These are phyloP conservation scores for Excoecaria agallocha DNA, from an alignment of 345 rosid species.

Conservation along the genomic window DNA sequence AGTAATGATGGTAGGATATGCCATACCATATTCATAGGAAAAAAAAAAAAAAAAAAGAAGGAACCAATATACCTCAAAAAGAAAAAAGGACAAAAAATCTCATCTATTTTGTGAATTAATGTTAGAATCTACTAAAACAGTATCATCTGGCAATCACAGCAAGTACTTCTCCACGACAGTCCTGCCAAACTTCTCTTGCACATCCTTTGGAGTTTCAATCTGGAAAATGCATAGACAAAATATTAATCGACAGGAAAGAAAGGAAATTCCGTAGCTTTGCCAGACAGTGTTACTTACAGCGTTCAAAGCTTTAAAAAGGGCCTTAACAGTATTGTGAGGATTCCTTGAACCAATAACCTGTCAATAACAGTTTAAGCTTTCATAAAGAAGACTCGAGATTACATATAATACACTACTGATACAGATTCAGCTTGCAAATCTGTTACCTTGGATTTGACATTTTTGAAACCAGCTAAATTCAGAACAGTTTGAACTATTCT, in stretches of 20 bases:
- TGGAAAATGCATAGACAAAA: conserved; percentile 22
- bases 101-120: not conserved
- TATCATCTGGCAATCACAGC: conserved; percentile 31
- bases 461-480: conserved; percentile 86
- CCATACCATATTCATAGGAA: conserved; percentile 20
- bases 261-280: not conserved
- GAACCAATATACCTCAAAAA: not conserved
- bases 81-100: not conserved
- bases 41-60: conserved; percentile 5
- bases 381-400: not conserved
- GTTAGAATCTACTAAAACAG: not conserved
- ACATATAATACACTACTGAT: not conserved
- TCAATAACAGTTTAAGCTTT: conserved; percentile 11
- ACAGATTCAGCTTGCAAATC: not conserved
- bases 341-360: conserved; percentile 95
- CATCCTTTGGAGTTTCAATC: conserved; percentile 94
- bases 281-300: conserved; percentile 55
- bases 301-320: conserved; percentile 84
- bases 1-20: too few relatives aligned
- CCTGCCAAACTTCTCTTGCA: conserved; percentile 89
- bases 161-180: conserved; percentile 85
- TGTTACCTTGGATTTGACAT: conserved; percentile 86
- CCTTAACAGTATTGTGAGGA: conserved; percentile 90
- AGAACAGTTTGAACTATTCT: conserved; percentile 71
- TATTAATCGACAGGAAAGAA: not conserved